A percentile compares a stretch with the other conserved stretches of the same genome.
phyloP scores from a whole-genome alignment of 306 rosid species.

The Mimosa pudica region DNA sequence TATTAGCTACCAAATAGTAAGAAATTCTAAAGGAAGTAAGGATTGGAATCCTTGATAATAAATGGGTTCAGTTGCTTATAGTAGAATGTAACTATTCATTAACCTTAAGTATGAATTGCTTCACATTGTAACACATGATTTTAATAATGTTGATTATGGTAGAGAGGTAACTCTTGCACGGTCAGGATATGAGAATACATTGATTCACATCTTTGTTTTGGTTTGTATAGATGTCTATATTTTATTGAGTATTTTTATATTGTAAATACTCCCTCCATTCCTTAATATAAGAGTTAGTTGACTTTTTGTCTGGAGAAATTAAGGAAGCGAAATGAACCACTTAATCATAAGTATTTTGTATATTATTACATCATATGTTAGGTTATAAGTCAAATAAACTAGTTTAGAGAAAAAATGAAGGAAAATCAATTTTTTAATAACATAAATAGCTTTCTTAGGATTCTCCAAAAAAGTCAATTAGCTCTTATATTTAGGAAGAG shows the following conservation, averaged over 20 bases:
- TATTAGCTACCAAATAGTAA: not conserved
- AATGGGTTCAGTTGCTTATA: not conserved
- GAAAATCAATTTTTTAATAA: too few species aligned
- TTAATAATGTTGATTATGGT: not conserved
- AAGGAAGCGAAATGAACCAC: too few species aligned
- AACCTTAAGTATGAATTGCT: not conserved
- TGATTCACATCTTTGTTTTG: not conserved
- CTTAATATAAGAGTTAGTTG: too few species aligned
- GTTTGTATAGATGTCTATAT: not conserved
- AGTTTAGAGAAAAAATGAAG: too few species aligned
- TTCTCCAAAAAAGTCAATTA: too few species aligned
- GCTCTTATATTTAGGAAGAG: too few species aligned
- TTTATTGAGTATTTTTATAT: not conserved
- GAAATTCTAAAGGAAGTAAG: not conserved
- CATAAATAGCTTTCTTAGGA: too few species aligned
- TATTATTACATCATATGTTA: too few species aligned
- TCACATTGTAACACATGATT: not conserved
- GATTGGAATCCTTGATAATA: slow-evolving; percentile 10
- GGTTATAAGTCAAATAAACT: too few species aligned
- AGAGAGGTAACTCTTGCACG: not conserved
- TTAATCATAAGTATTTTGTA: too few species aligned
- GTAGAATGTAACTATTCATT: not conserved
- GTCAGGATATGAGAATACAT: not conserved
- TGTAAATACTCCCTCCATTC: too few species aligned
- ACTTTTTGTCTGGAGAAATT: too few species aligned